Evolutionary conservation across 2,329 filamentous ascomycete species (phyloP), one percentile per base, ranked within the genome.

Genomic region (Pleurostoma richardsiae): DNA sequence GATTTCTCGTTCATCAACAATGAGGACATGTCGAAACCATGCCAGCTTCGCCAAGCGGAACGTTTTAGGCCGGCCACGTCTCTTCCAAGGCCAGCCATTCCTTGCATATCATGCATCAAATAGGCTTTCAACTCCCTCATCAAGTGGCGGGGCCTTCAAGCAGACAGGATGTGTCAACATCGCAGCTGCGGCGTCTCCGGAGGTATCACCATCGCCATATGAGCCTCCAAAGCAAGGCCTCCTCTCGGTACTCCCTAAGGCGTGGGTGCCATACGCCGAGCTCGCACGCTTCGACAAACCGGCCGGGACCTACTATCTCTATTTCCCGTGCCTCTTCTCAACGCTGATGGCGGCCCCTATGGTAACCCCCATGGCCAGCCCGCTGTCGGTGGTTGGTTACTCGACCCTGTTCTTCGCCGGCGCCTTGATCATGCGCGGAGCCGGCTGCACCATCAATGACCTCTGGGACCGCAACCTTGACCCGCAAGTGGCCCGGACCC

Each of bases 401-500:
- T 77, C 79, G 1, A 59, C 79, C 3, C 77, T 94, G 42, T 94
- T 95, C 68, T 79, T 86, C 57, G 74, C 81, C 2, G 90, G 89
- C 43, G 86, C 88, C 4, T 63, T 95, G 40, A 78, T 95, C 54
- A 94, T 95, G 87, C 86, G 90, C 50, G 87, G 90, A 42, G 88
- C 89, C 26, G 89, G 89, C 44, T 95, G 90, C 65, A 86, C 86
- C 19, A 90, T 95, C 68, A 95, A 95, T 62, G 90, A 96, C 62
- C 80, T 95, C 43, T 91, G 89, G 86, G 90, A 95, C 65, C 82
- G 88, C 46, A 87, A 94, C 56, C 82, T 95, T 11, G 90, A 96
- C 65, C 85, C 86, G 5, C 80, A 90, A 52, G 90, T 95, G 10
- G 68, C 78, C 2, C 80, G 90, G 42, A 95, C 88, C 5, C 80